phyloP scores from a whole-genome alignment of 306 rosid genomes.

The Sphenostylis stenocarpa region DNA sequence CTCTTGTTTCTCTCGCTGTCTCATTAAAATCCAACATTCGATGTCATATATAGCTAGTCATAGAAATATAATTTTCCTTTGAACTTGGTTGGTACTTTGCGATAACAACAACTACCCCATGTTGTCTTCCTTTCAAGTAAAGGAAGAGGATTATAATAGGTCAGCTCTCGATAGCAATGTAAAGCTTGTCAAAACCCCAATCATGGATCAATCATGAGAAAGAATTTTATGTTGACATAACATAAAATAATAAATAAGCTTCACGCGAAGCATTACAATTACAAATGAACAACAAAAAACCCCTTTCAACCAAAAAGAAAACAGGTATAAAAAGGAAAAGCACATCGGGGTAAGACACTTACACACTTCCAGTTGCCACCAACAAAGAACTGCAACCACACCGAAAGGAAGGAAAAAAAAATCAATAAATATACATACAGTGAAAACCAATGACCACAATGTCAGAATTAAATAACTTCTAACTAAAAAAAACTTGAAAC shows the following conservation, averaged over 20 bases:
- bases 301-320: background rate
- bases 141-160: background rate
- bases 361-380: constrained; percentile 99
- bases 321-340: background rate
- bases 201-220: background rate
- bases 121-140: background rate
- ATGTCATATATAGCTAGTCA: background rate
- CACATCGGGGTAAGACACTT: constrained; percentile 41
- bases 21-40: background rate
- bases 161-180: background rate
- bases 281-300: background rate
- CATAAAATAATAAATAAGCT: background rate
- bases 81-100: background rate
- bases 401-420: background rate
- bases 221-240: background rate
- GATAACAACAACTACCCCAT: background rate
- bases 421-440: constrained; percentile 9
- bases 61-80: background rate
- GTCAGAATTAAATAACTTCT: background rate
- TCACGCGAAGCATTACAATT: background rate
- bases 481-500: background rate
- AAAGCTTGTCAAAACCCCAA: background rate
- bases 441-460: background rate
- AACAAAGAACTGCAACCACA: constrained; percentile 79
- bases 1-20: background rate